These are phyloP conservation scores for Apiospora pterosperma DNA, from an alignment of 2,329 filamentous ascomycete species.

Conservation along the genomic window DNA sequence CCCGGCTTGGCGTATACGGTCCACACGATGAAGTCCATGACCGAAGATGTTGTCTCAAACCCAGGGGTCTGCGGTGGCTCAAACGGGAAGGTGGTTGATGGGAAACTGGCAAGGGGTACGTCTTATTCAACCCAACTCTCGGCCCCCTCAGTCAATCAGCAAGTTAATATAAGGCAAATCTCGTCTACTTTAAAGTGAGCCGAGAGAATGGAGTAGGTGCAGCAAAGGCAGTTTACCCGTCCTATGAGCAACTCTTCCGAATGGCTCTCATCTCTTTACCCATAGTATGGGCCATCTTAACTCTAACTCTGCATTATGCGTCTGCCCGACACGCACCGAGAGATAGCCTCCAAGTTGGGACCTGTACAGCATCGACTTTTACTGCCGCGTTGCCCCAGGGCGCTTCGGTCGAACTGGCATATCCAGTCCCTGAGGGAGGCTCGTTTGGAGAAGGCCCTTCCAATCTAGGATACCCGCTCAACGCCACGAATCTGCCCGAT, in stretches of 20 bases:
- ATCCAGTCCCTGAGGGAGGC: constrained; percentile 24
- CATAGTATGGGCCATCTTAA: not conserved
- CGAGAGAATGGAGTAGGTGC: not conserved
- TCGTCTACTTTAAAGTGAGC: not conserved
- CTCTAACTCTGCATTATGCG: not conserved
- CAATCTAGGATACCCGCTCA: constrained; percentile 31
- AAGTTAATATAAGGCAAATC: not conserved
- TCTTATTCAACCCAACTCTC: not conserved
- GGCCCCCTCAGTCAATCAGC: not conserved
- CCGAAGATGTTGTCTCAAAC: not conserved
- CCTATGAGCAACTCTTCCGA: not conserved
- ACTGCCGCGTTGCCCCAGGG: constrained; percentile 4
- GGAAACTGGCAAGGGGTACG: not conserved
- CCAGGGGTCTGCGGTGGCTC: not conserved
- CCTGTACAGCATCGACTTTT: not conserved
- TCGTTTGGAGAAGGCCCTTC: constrained; percentile 33
- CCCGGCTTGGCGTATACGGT: not conserved
- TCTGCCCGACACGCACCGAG: not conserved
- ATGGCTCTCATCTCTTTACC: not conserved
- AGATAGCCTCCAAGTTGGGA: not conserved
- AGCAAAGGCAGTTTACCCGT: not conserved
- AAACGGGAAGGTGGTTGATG: not conserved
- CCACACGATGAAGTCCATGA: not conserved
- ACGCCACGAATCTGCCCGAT: constrained; percentile 33
- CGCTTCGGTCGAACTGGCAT: constrained; percentile 24